phyloP scores from a whole-genome alignment of 139 green algal species.

The Desmodesmus armatus region DNA sequence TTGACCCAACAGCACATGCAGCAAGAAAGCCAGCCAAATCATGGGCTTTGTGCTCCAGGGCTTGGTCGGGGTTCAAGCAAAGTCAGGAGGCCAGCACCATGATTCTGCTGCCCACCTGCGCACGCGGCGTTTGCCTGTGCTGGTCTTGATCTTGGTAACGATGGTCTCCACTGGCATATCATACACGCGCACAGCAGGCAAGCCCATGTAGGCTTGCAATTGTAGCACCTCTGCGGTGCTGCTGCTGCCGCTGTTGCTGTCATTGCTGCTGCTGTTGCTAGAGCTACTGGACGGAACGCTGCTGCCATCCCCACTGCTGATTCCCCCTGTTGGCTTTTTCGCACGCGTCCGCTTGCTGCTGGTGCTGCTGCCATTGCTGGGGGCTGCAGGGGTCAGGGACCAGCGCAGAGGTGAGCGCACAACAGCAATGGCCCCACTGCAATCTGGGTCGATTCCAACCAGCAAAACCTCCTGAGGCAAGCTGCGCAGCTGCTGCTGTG shows the following conservation, averaged over 20 bases:
- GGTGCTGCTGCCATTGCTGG: not conserved
- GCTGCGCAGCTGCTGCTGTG: not conserved
- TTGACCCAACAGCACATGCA: too few species aligned
- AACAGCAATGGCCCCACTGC: constrained; percentile 63
- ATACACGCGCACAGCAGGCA: constrained; percentile 48
- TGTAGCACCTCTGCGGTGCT: not conserved
- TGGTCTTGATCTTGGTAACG: not conserved
- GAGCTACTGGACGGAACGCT: not conserved
- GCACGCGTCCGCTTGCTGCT: not conserved
- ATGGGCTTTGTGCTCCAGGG: not conserved
- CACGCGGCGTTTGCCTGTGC: not conserved
- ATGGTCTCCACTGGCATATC: constrained; percentile 65
- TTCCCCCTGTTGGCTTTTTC: not conserved
- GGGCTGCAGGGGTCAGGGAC: constrained; percentile 34
- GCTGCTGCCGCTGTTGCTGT: not conserved
- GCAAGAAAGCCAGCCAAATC: not conserved
- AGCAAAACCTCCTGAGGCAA: constrained; percentile 48
- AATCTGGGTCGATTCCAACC: constrained; percentile 76
- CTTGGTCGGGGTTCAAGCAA: not conserved
- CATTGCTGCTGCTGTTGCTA: constrained; percentile 34
- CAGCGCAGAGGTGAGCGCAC: constrained; percentile 23
- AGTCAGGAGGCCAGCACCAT: not conserved
- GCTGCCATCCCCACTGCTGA: not conserved
- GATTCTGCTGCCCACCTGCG: not conserved
- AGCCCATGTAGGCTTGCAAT: not conserved